Percentiles rank a stretch among this genome's conserved stretches.
Conservation (phyloP, 2,329 filamentous ascomycete species). For the Paraphaeosphaeria minitans region DNA sequence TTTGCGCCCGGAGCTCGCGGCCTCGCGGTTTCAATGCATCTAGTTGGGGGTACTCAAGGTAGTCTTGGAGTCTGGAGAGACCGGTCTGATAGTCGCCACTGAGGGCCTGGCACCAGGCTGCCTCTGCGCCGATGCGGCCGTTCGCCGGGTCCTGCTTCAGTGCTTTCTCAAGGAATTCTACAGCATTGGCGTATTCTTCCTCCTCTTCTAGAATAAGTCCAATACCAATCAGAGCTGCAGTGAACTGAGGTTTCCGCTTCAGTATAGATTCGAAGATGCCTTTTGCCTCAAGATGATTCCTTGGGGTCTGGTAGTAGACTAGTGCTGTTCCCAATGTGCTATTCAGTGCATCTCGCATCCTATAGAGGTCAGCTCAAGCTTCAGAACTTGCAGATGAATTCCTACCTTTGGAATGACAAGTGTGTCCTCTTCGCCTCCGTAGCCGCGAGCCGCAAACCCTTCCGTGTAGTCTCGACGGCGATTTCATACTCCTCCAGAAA, state of each 20-base stretch:
- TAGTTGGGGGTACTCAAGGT: constrained; percentile 64
- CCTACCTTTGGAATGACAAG: constrained; percentile 59
- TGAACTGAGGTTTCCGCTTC: constrained; percentile 74
- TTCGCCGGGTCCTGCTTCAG: constrained; percentile 74
- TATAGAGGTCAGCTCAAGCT: neutral
- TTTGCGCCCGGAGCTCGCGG: constrained; percentile 79
- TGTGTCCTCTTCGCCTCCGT: constrained; percentile 70
- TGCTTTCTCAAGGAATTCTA: constrained; percentile 79
- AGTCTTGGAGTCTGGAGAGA: constrained; percentile 71
- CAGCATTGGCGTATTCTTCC: constrained; percentile 81
- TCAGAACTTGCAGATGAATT: neutral
- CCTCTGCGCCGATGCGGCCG: constrained; percentile 79
- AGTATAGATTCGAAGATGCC: constrained; percentile 83
- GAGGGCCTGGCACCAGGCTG: constrained; percentile 89
- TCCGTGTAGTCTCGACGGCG: constrained; percentile 78
- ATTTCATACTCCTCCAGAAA: constrained; percentile 84
- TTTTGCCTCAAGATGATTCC: constrained; percentile 87
- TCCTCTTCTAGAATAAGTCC: constrained; percentile 93
- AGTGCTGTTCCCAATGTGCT: constrained; percentile 83
- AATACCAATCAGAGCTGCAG: constrained; percentile 82
- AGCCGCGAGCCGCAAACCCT: constrained; percentile 67
- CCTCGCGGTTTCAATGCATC: constrained; percentile 64
- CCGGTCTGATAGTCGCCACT: constrained; percentile 75
- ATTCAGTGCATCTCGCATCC: constrained; percentile 73
- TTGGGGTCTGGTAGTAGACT: constrained; percentile 87